phyloP scores from a whole-genome alignment of 192 early-diverging fungal genomes.

The Linnemannia exigua region DNA sequence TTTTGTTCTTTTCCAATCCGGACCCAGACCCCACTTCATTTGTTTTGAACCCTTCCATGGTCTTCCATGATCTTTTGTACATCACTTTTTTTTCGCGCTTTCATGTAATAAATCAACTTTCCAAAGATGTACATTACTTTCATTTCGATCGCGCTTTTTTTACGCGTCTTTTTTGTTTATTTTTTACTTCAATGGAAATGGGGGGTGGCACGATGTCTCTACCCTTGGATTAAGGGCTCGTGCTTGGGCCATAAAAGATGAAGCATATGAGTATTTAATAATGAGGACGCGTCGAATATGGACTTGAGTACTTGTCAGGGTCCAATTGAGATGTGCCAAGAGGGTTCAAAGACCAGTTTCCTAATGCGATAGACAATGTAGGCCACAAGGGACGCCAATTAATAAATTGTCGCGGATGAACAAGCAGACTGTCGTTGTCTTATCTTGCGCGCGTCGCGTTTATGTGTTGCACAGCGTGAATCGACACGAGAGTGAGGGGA shows the following conservation, averaged over 20 bases:
- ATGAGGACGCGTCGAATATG: background rate
- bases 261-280: background rate
- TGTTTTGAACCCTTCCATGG: constrained; percentile 18
- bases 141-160: background rate
- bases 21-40: background rate
- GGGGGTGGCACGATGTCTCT: background rate
- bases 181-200: no score
- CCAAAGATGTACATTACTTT: background rate
- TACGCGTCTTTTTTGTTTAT: constrained; percentile 3
- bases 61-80: constrained; percentile 35
- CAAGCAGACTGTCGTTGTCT: no score
- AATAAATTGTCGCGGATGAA: no score
- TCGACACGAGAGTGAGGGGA: no score
- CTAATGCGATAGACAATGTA: constrained; percentile 3
- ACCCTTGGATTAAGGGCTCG: background rate
- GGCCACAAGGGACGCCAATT: no score
- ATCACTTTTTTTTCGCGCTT: constrained; percentile 23
- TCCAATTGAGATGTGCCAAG: background rate
- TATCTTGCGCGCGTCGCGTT: no score
- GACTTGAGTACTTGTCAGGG: background rate
- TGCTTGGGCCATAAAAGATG: background rate
- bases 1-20: background rate
- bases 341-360: background rate
- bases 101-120: constrained; percentile 31
- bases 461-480: no score